Base-by-base conservation (phyloP, 2,329 filamentous ascomycete species). In the Neopestalotiopsis sp. region DNA sequence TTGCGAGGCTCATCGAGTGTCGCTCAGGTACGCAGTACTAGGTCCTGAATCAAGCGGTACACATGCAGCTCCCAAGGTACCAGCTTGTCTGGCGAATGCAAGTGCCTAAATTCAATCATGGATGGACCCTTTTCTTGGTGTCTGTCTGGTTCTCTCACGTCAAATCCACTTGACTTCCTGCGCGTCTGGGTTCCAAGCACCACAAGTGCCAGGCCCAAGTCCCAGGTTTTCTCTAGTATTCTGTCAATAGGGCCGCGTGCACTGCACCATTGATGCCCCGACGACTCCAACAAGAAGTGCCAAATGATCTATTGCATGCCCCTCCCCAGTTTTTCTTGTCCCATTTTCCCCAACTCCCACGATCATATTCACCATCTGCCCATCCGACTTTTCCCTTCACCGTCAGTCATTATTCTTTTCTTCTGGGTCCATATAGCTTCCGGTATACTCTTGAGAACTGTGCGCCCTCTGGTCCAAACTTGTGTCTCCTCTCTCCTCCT, bases 71-170 rank as follows among this genome's bases (percentile, higher is more conserved):
- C 30, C 24, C 20, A 62, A 38, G 10, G 38, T 13, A 40, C 32
- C 20, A 49, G 40, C 32, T n/a, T n/a, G 28, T 61, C 24, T 28
- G 58, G 13, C 17, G 34, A 62, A n/a, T 62, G 59, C 30, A 38
- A 38, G 34, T 56, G 30, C 28, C 28, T 10, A 34, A 30, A 63
- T 45, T 30, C 14, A 12, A 12, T 28, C 53, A 20, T 28, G 53
- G 63, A 56, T 56, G 40, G 42, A 38, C 49, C 63, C 63, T 57
- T 66, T 66, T 66, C 20, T 28, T 53, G 28, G 10, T 30, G 17
- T n/a, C 20, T 45, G 61, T 20, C 24, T 40, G 32, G 24, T 30
- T 14, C 30, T 30, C 30, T 32, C 30, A 62, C n/a, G 34, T 62
- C 59, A 17, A 62, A 30, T 53, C 45, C 45, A 53, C 45, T 28